Evolutionary conservation across 2,329 filamentous ascomycete species (phyloP).

Genomic region (Penicillium sp.): DNA sequence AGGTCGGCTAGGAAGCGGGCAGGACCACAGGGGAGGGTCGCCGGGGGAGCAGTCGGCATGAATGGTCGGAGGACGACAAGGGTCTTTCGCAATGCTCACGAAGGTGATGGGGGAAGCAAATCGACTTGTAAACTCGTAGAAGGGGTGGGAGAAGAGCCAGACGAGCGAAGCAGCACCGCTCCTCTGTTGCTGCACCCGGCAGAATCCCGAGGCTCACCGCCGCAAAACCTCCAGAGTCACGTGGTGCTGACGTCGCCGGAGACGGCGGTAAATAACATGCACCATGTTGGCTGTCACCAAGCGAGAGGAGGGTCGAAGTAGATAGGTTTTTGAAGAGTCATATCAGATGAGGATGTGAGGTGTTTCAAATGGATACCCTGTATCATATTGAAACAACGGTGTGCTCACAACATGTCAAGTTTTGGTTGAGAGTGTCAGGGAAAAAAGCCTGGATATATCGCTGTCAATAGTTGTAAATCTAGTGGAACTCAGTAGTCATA

Average conservation of each 20-base stretch:
- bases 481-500: no score
- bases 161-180: no score
- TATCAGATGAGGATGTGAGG: no score
- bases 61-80: conserved; percentile 22
- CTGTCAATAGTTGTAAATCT: no score
- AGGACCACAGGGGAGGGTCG: conserved; percentile 37
- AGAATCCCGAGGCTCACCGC: conserved; percentile 25
- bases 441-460: no score
- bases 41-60: conserved; percentile 39
- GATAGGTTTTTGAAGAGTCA: no score
- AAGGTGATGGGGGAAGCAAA: conserved; percentile 19
- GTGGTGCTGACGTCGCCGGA: conserved; percentile 28
- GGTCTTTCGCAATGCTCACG: conserved; percentile 14
- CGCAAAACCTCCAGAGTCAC: conserved; percentile 25
- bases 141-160: conserved; percentile 19
- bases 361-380: no score
- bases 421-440: no score
- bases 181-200: no score
- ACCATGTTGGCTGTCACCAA: not conserved
- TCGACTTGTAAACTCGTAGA: conserved; percentile 14
- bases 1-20: conserved; percentile 39
- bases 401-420: no score
- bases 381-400: no score
- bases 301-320: no score
- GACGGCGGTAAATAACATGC: conserved; percentile 3